Base-by-base conservation (phyloP, 139 green algal genomes). In the Pycnococcus provasolii region DNA sequence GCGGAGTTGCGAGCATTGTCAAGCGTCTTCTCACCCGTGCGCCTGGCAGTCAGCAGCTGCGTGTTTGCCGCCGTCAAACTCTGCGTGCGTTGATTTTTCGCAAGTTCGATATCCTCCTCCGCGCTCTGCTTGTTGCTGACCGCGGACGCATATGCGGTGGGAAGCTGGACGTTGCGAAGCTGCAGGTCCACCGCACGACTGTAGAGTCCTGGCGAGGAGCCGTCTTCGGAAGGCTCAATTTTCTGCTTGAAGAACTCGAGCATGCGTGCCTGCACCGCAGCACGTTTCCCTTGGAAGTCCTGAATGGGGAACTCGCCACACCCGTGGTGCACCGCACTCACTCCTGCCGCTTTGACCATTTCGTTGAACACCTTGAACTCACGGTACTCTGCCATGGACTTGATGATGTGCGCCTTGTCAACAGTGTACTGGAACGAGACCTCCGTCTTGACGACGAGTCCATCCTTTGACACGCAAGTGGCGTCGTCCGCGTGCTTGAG, bases 401-500 rank as follows among this genome's bases (percentile, higher is more conserved):
- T 40, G 15, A 44, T 13, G 13, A 62, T 39, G 13, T 42, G 9
- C 13, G 13, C 13, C 55, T 44, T 40, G 55, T 9, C 9, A 40
- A 62, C 6, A 9, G 13, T 9, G 55, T 62, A 62, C 55, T 62
- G 55, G 55, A 62, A 62, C 13, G 13, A 37, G 55, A 62, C 55
- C 9, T 13, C 15, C 9, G 26, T 42, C 15, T 44, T 62, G 55
- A 62, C 55, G 13, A 9, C 6, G 15, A 62, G 55, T 9, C 55
- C 55, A 13, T 62, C 55, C 15, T 40, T 37, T 13, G 55, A 62
- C 11, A 62, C 55, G 55, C 55, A 62, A 9, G 55, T 62, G 55
- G 15, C 55, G 6, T 44, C 15, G 15, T 62, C 15, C 9, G 48
- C 9, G 48, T 55, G 48, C 9, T 55, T 11, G 48, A 11, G 9